Evolutionary conservation across 2,329 filamentous ascomycete genomes (phyloP).

Genomic region (Trichoderma endophyticum): DNA sequence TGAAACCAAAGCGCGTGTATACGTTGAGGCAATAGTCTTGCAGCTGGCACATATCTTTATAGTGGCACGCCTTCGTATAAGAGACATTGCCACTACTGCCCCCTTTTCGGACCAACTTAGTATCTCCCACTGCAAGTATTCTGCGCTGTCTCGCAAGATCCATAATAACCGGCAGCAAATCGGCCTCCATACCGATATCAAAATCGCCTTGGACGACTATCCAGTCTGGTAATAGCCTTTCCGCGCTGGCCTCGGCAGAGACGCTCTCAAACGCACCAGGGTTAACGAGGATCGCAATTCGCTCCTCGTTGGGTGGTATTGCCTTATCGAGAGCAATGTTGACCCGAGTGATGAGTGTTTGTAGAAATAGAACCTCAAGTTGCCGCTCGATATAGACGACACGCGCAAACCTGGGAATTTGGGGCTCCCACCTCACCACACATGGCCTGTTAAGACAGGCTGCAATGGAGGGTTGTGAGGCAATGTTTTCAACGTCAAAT

Average conservation of each 20-base stretch:
- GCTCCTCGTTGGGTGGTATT: background rate
- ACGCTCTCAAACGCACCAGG: background rate
- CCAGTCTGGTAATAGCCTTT: background rate
- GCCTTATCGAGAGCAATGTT: background rate
- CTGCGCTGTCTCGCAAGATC: background rate
- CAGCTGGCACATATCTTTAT: background rate
- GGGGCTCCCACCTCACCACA: background rate
- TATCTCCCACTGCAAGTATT: background rate
- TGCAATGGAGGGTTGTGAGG: too few species aligned
- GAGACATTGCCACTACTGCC: too few species aligned
- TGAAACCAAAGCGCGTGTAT: background rate
- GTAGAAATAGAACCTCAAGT: background rate
- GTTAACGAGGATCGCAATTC: background rate
- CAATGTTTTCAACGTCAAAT: too few species aligned
- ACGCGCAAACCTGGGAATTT: background rate
- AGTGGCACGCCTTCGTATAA: background rate
- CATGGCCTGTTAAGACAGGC: background rate
- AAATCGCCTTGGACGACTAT: background rate
- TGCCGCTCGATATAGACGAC: background rate
- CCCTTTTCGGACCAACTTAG: background rate
- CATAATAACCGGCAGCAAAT: background rate
- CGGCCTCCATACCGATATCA: background rate
- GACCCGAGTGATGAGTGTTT: background rate
- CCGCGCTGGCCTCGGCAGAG: background rate
- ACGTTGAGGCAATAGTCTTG: background rate